phyloP scores from a whole-genome alignment of 2,329 filamentous ascomycete species.

The Aspergillus ruber region DNA sequence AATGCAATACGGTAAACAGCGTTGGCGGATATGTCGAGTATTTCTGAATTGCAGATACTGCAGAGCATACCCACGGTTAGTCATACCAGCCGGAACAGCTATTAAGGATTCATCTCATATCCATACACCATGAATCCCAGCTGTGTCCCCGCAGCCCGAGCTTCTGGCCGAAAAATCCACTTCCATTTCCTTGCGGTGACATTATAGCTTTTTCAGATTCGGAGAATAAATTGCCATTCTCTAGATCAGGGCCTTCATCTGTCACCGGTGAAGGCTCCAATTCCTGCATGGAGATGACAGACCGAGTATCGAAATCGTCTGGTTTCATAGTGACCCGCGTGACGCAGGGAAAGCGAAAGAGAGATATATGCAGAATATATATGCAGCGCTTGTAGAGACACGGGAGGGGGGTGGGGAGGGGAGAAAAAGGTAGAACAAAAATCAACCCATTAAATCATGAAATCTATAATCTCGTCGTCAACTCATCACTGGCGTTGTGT shows the following conservation, averaged over 20 bases:
- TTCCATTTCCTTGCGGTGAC: conserved; percentile 1
- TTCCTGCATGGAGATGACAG: conserved; percentile 62
- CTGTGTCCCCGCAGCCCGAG: conserved; percentile 62
- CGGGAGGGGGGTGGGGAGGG: no score
- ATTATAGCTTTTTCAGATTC: conserved; percentile 14
- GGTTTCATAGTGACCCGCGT: conserved; percentile 10
- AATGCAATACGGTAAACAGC: conserved; percentile 68
- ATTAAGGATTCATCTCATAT: not conserved
- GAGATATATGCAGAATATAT: not conserved
- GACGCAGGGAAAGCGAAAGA: no score
- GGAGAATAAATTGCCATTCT: conserved; percentile 46
- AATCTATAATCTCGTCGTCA: not conserved
- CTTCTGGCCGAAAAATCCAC: conserved; percentile 16
- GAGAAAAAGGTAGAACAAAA: conserved; percentile 1
- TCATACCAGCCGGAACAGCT: not conserved
- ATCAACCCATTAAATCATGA: not conserved
- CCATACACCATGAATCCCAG: conserved; percentile 68
- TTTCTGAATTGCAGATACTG: conserved; percentile 71
- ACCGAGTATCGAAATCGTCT: conserved; percentile 33
- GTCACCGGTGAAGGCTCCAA: conserved; percentile 79
- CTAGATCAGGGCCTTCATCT: conserved; percentile 40
- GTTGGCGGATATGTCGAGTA: conserved; percentile 84
- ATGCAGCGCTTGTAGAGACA: not conserved
- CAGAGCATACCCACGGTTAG: not conserved
- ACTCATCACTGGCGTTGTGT: not conserved